These are phyloP conservation scores for Dothidotthia symphoricarpi DNA, from an alignment of 2,329 filamentous ascomycete genomes.

Conservation along the genomic window DNA sequence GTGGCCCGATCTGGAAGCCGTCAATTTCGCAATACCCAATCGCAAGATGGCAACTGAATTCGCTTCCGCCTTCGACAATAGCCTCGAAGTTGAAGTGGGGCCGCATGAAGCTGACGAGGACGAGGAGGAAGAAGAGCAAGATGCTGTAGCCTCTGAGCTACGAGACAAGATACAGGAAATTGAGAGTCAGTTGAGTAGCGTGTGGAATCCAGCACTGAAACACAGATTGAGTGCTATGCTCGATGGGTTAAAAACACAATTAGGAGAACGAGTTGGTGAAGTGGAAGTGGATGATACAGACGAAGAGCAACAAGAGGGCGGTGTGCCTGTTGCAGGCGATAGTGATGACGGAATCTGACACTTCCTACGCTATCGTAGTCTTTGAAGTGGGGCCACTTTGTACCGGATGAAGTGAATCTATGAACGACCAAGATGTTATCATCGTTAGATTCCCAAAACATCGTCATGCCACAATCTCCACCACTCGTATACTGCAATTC, in stretches of 20 bases:
- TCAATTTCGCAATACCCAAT: constrained; percentile 61
- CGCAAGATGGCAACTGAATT: constrained; percentile 54
- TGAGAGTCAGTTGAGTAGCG: constrained; percentile 34
- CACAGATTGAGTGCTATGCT: constrained; percentile 30
- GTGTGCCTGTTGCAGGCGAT: no score
- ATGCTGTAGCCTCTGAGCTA: constrained; percentile 32
- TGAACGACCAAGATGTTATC: no score
- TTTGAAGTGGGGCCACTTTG: no score
- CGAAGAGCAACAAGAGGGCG: neutral
- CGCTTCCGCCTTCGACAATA: constrained; percentile 48
- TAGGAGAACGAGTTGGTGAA: constrained; percentile 17
- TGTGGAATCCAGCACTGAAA: constrained; percentile 39
- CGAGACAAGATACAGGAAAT: constrained; percentile 37
- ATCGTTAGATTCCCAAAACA: neutral
- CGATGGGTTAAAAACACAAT: constrained; percentile 30
- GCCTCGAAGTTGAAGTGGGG: constrained; percentile 38
- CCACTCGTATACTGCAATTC: constrained; percentile 54
- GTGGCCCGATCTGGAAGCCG: constrained; percentile 51
- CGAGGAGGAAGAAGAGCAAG: constrained; percentile 22
- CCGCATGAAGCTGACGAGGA: constrained; percentile 38
- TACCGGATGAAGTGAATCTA: no score
- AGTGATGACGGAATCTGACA: no score
- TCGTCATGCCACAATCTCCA: constrained; percentile 43
- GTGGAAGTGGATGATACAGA: constrained; percentile 1
- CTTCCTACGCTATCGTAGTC: no score